Base-by-base conservation (phyloP, 331 rosid genomes). In the Cydonia oblonga region DNA sequence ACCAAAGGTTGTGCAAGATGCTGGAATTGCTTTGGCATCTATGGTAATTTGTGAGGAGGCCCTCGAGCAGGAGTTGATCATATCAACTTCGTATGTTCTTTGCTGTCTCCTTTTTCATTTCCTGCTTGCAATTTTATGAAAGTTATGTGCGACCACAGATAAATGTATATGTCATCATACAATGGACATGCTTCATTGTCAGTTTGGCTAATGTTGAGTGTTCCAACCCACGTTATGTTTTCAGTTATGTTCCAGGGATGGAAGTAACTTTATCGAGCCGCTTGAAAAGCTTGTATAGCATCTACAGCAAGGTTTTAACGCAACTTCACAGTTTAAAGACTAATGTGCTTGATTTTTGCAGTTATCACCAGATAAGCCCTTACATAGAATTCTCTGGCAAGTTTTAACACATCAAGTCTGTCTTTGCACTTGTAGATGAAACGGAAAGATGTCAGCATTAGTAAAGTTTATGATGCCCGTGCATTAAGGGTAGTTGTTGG, bases 181-280 rank as follows among this genome's bases (percentile, higher is more conserved):
- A 32, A 13, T 22, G 35, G 26, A 23, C 18, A 25, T 56, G 44
- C 25, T 46, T 40, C 19, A 30, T 23, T 40, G n/a, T 49, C 54
- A 29, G 28, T 75, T 63, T 56, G 83, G 61, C 66, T n/a, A 24
- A 51, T 70, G 69, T 76, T 66, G 30, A 38, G 68, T 54, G 58
- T 73, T 63, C 70, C 30, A 65, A 64, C 20, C 26, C 33, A 60
- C 52, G 70, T 35, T 81, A 24, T 69, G 60, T 81, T 64, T 86
- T 86, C 92, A 93, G 98, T 71, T 93, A 93, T 72, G 91, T 93
- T 72, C 98, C 98, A 3, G 97, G 98, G 65, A 93, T 91, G 98
- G 98, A 93, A 84, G 97, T 93, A 38, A 93, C 90, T 58, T 82
- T 93, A 79, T 93, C 91, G 67, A 91, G 97, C 85, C 87, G 97